Percentiles rank a stretch among this genome's conserved stretches.
phyloP scores from a whole-genome alignment of 257 asterid species.

The Solanum gracilifrons region DNA sequence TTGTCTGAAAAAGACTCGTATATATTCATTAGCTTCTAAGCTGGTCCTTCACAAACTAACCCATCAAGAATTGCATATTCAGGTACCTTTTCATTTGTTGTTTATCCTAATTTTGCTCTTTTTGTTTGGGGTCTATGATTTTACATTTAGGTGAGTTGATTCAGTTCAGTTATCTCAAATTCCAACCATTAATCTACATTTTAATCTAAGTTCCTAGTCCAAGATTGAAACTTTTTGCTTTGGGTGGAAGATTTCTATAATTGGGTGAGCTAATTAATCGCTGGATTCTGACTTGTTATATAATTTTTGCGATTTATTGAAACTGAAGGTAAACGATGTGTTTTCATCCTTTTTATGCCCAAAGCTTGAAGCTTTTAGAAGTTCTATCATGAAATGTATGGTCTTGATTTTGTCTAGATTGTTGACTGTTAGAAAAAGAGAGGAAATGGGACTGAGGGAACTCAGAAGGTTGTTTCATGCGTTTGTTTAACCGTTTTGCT shows the following conservation, averaged over 20 bases:
- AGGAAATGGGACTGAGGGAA: neutral
- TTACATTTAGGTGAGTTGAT: neutral
- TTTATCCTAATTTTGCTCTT: neutral
- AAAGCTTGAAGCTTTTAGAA: neutral
- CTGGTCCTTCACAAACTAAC: neutral
- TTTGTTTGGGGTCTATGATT: neutral
- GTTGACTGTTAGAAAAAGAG: neutral
- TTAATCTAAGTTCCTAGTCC: neutral
- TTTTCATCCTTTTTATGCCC: neutral
- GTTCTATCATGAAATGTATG: neutral
- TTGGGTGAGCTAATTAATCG: neutral
- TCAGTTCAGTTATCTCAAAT: neutral
- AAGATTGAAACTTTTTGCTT: neutral
- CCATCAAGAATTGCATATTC: slow-evolving; percentile 1
- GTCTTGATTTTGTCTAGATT: neutral
- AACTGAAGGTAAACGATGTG: neutral
- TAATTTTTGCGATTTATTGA: neutral
- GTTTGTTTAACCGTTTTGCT: neutral
- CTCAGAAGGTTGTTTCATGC: neutral
- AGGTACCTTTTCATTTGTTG: neutral
- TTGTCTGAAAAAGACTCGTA: neutral
- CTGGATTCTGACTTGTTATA: neutral
- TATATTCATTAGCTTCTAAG: neutral
- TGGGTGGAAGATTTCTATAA: neutral
- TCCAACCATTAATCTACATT: neutral